Evolutionary conservation across 805 yeast genomes (phyloP).

Genomic region (Candida vartiovaarae): DNA sequence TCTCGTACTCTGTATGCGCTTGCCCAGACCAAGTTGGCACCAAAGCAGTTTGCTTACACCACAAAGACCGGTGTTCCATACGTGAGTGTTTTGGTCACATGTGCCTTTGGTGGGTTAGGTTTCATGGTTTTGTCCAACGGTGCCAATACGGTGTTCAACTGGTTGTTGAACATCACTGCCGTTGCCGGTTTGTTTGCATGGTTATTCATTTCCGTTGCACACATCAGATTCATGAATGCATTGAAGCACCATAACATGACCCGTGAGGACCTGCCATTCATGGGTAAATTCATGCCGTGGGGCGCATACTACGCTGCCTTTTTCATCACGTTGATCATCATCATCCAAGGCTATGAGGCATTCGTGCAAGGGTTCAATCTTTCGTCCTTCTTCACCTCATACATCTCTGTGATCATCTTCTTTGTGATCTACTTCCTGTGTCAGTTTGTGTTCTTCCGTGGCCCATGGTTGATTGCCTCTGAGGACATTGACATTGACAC

Average conservation of each 20-base stretch:
- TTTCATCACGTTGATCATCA: conserved; percentile 46
- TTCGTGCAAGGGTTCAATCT: conserved; percentile 39
- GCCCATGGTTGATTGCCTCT: conserved; percentile 29
- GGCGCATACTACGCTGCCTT: conserved; percentile 57
- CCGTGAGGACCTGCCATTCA: conserved; percentile 65
- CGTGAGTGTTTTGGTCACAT: conserved; percentile 47
- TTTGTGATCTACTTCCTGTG: conserved; percentile 46
- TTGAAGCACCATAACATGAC: conserved; percentile 56
- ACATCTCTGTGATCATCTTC: conserved; percentile 62
- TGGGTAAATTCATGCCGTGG: conserved; percentile 60
- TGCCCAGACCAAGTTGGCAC: conserved; percentile 52
- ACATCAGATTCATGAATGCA: conserved; percentile 63
- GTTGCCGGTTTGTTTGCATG: conserved; percentile 71
- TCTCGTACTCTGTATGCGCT: conserved; percentile 61
- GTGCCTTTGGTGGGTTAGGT: conserved; percentile 57
- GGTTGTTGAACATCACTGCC: conserved; percentile 68
- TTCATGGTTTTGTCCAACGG: conserved; percentile 45
- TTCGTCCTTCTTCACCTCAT: conserved; percentile 64
- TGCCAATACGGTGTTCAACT: conserved; percentile 55
- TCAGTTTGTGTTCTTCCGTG: conserved; percentile 44
- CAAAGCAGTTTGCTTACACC: conserved; percentile 41
- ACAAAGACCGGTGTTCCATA: conserved; percentile 60
- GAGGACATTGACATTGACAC: conserved; percentile 21
- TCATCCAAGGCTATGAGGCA: conserved; percentile 66
- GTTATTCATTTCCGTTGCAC: conserved; percentile 61